These are phyloP conservation scores for Diaporthe humulicola DNA, from an alignment of 2,329 filamentous ascomycete species.

Conservation along the genomic window DNA sequence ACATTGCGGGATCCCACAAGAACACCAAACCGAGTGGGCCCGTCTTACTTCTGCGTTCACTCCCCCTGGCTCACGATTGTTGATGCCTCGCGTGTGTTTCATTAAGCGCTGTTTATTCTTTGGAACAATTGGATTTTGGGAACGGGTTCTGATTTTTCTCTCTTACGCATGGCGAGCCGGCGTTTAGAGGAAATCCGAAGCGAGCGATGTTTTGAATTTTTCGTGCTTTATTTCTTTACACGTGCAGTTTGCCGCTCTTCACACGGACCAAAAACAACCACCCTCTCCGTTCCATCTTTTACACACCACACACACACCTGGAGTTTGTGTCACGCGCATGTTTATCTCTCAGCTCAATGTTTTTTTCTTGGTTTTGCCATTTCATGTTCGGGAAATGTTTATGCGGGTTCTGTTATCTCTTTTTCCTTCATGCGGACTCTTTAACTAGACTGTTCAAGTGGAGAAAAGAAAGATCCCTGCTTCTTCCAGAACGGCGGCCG, in stretches of 20 bases:
- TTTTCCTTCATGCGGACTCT: slow-evolving; percentile 34
- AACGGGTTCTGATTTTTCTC: slow-evolving; percentile 27
- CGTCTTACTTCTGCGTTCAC: slow-evolving; percentile 23
- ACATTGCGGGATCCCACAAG: slow-evolving; percentile 34
- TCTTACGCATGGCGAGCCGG: slow-evolving; percentile 35
- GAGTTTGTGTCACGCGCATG: slow-evolving; percentile 43
- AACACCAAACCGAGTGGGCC: slow-evolving; percentile 19
- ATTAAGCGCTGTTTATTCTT: slow-evolving; percentile 21
- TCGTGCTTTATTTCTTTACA: slow-evolving; percentile 1
- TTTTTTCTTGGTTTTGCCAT: slow-evolving; percentile 42
- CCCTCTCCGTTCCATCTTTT: slow-evolving; percentile 39
- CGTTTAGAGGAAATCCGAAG: slow-evolving; percentile 33
- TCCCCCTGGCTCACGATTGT: slow-evolving; percentile 8
- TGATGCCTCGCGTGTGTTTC: slow-evolving; percentile 30
- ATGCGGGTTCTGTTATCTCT: slow-evolving; percentile 27
- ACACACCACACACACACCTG: slow-evolving; percentile 40
- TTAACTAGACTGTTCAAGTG: slow-evolving; percentile 26
- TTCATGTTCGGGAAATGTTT: slow-evolving; percentile 27
- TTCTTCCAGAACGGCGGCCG: slow-evolving; percentile 35
- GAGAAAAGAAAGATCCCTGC: slow-evolving; percentile 29
- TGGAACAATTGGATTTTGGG: slow-evolving; percentile 29
- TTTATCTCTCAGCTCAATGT: slow-evolving; percentile 41
- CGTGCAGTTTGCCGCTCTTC: slow-evolving; percentile 35
- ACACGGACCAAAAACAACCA: slow-evolving; percentile 25
- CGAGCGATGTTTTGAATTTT: slow-evolving; percentile 23